Percentiles rank a stretch among this genome's conserved stretches.
Evolutionary conservation across 2,329 filamentous ascomycete species (phyloP).

Genomic region (Colletotrichum sidae): DNA sequence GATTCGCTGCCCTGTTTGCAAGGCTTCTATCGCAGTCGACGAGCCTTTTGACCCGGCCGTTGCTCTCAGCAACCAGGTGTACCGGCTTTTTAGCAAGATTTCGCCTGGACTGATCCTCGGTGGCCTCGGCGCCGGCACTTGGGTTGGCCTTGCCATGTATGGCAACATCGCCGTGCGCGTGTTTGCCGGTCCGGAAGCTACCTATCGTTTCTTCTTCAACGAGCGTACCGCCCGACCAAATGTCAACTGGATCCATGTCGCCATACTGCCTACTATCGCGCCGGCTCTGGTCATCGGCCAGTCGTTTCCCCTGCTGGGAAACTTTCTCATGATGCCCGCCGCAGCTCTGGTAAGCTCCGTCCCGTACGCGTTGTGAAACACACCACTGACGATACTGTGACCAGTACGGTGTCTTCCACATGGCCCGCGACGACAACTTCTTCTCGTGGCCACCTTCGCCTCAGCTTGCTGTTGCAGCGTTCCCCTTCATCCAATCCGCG

Average conservation of each 20-base stretch:
- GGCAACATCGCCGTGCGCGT: conserved; percentile 61
- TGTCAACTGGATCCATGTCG: conserved; percentile 35
- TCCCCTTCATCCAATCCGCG: conserved; percentile 58
- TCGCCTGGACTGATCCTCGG: conserved; percentile 75
- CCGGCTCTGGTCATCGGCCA: conserved; percentile 59
- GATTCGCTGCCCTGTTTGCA: conserved; percentile 90
- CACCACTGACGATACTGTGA: background rate
- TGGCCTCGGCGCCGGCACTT: conserved; percentile 63
- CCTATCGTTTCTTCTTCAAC: conserved; percentile 35
- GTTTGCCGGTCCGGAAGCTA: conserved; percentile 62
- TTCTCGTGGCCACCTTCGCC: conserved; percentile 66
- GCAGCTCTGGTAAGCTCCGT: conserved; percentile 53
- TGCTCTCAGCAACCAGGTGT: conserved; percentile 70
- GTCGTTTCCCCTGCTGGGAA: conserved; percentile 56
- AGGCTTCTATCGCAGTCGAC: conserved; percentile 80
- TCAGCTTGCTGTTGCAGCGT: conserved; percentile 60
- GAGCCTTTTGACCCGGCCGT: conserved; percentile 81
- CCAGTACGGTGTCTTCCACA: conserved; percentile 61
- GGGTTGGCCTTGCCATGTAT: conserved; percentile 66
- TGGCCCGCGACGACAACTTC: conserved; percentile 57
- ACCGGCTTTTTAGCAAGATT: conserved; percentile 64
- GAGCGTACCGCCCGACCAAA: conserved; percentile 29
- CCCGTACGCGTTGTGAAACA: conserved; percentile 2
- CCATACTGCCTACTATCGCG: conserved; percentile 56
- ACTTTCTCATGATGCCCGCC: conserved; percentile 55